These are phyloP conservation scores for Immersiella caudata DNA, from an alignment of 495 filamentous ascomycete genomes.

Conservation along the genomic window DNA sequence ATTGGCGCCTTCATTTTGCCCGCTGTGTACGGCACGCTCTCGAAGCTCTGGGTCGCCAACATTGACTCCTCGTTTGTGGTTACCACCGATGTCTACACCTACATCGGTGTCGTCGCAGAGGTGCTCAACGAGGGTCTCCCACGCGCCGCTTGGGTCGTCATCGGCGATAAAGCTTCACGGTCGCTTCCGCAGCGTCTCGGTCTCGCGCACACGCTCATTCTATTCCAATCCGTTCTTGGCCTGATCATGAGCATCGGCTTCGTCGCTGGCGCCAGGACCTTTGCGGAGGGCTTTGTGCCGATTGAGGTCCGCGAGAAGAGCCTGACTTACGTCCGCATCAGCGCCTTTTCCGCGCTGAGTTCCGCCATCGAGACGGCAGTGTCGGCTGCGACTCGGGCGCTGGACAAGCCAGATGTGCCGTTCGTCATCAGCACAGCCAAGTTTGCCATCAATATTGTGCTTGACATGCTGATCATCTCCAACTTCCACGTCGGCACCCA, in stretches of 20 bases:
- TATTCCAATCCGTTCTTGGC: conserved; percentile 60
- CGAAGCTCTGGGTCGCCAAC: conserved; percentile 74
- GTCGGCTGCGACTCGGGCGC: conserved; percentile 60
- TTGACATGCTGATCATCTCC: conserved; percentile 72
- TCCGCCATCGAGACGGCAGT: conserved; percentile 68
- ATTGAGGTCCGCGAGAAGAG: conserved; percentile 55
- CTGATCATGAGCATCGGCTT: conserved; percentile 66
- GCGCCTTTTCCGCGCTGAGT: conserved; percentile 61
- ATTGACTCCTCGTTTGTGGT: conserved; percentile 68
- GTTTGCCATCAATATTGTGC: conserved; percentile 67
- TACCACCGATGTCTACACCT: conserved; percentile 63
- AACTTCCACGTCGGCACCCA: conserved; percentile 62
- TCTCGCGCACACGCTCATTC: conserved; percentile 66
- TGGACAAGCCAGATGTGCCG: conserved; percentile 75
- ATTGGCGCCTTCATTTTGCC: conserved; percentile 65
- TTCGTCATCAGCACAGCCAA: conserved; percentile 67
- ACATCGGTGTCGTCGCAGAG: conserved; percentile 65
- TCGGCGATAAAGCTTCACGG: conserved; percentile 65
- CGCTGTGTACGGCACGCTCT: conserved; percentile 69
- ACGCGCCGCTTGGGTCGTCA: conserved; percentile 67
- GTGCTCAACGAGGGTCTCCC: conserved; percentile 77
- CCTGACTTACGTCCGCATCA: conserved; percentile 68
- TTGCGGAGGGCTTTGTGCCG: conserved; percentile 68
- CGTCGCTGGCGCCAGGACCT: conserved; percentile 52
- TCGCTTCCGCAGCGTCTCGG: conserved; percentile 54